Percentiles rank a stretch among this genome's conserved stretches.
Conservation (phyloP, 2,329 filamentous ascomycete species). For the Microsporum canis region DNA sequence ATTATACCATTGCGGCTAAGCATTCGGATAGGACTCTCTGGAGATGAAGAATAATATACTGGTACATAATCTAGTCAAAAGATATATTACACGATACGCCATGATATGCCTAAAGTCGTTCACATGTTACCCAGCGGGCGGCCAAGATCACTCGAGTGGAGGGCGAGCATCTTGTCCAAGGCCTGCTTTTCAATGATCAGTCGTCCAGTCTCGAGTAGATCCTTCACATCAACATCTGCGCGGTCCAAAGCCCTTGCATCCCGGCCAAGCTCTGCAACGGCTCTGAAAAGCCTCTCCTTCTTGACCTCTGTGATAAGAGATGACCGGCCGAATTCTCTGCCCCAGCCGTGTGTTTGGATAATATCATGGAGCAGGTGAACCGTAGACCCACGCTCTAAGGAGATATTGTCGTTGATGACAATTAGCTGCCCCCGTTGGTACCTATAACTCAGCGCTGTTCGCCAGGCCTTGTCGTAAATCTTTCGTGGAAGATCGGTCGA, state of each 20-base stretch:
- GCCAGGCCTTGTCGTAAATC: constrained; percentile 90
- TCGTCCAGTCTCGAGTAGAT: constrained; percentile 72
- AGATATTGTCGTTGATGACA: constrained; percentile 68
- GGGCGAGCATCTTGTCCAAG: constrained; percentile 59
- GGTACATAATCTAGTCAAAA: not conserved
- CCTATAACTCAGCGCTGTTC: constrained; percentile 84
- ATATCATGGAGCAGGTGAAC: constrained; percentile 56
- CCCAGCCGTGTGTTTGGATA: constrained; percentile 59
- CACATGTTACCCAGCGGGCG: constrained; percentile 16
- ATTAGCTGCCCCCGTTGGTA: constrained; percentile 79
- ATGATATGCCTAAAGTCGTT: constrained; percentile 18
- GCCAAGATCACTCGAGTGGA: constrained; percentile 44
- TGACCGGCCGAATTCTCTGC: constrained; percentile 55
- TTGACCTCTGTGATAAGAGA: constrained; percentile 58
- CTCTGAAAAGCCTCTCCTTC: constrained; percentile 53
- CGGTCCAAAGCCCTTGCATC: constrained; percentile 59
- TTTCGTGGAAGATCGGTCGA: constrained; percentile 71
- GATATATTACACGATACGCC: constrained; percentile 17
- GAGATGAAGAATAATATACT: not conserved
- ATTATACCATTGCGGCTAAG: no score
- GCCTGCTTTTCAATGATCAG: constrained; percentile 78
- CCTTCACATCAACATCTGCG: constrained; percentile 88
- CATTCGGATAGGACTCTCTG: no score
- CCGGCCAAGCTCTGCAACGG: constrained; percentile 51
- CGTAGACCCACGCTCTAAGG: constrained; percentile 42